Percentiles rank a stretch among this genome's conserved stretches.
Conservation (phyloP, 73 alveolate species). For the Tetrahymena elliotti region DNA sequence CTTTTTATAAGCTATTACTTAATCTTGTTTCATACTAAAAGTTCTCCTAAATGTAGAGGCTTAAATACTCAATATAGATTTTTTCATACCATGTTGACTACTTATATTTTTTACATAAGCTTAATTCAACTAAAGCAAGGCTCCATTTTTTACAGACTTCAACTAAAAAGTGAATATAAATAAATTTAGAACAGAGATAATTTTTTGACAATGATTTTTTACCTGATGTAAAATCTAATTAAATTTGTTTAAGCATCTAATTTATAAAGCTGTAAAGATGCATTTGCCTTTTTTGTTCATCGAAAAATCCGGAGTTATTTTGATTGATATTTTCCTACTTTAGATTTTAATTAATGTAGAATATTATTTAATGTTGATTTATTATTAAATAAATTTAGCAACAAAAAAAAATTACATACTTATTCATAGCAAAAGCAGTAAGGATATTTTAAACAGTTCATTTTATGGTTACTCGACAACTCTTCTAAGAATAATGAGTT, state of each 20-base stretch:
- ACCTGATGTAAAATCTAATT: not conserved
- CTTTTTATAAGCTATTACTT: not conserved
- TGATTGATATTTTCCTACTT: not conserved
- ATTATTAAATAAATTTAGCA: too few species aligned
- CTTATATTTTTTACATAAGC: not conserved
- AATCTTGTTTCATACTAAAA: not conserved
- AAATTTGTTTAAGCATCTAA: not conserved
- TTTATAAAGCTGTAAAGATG: not conserved
- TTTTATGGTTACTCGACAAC: not conserved
- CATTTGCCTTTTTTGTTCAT: not conserved
- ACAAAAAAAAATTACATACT: not conserved
- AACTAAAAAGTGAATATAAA: not conserved
- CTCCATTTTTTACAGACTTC: not conserved
- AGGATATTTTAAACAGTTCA: not conserved
- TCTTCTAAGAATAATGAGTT: not conserved
- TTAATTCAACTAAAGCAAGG: not conserved
- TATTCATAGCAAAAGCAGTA: not conserved
- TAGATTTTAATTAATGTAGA: not conserved
- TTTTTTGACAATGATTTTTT: not conserved
- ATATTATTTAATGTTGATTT: not conserved
- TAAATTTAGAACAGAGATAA: not conserved
- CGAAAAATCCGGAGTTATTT: not conserved
- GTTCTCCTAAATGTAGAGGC: not conserved
- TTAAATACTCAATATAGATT: not conserved
- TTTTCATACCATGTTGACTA: not conserved